These are phyloP conservation scores for Limonium bicolor DNA, from an alignment of 148 eudicot species.

Conservation along the genomic window DNA sequence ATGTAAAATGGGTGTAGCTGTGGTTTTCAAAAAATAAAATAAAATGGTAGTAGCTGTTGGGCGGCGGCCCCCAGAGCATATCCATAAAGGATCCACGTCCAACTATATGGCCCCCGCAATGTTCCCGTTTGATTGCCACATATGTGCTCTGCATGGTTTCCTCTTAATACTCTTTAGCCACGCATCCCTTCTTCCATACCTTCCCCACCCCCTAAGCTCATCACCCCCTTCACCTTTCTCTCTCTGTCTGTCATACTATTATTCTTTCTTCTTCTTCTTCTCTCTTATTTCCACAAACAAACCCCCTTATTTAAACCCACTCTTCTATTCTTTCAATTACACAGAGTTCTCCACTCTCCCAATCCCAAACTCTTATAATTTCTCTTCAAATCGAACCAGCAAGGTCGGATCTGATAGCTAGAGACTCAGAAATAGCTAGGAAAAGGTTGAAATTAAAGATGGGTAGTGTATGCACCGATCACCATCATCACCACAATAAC, in stretches of 20 bases:
- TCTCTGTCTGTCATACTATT: too few species aligned
- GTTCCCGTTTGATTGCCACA: background rate
- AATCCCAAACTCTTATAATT: background rate
- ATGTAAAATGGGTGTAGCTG: too few species aligned
- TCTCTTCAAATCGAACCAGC: too few species aligned
- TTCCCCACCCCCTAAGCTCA: background rate
- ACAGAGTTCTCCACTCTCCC: background rate
- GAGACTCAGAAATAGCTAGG: too few species aligned
- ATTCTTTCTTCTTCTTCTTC: too few species aligned
- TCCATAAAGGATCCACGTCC: too few species aligned
- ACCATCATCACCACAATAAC: conserved; percentile 2
- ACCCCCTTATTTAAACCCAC: background rate
- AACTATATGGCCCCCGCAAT: too few species aligned
- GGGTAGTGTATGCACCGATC: conserved; percentile 3
- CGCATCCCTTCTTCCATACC: background rate
- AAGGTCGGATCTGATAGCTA: too few species aligned
- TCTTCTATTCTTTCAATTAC: background rate
- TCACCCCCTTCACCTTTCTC: background rate
- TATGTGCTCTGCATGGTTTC: conserved; percentile 1
- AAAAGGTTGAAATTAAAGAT: too few species aligned
- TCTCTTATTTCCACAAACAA: background rate
- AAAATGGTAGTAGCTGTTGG: too few species aligned
- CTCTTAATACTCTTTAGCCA: conserved; percentile 1
- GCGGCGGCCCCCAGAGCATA: too few species aligned
- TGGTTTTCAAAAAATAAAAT: too few species aligned